Evolutionary conservation across 2,329 filamentous ascomycete genomes (phyloP).

Genomic region (Alternaria brassicicola): DNA sequence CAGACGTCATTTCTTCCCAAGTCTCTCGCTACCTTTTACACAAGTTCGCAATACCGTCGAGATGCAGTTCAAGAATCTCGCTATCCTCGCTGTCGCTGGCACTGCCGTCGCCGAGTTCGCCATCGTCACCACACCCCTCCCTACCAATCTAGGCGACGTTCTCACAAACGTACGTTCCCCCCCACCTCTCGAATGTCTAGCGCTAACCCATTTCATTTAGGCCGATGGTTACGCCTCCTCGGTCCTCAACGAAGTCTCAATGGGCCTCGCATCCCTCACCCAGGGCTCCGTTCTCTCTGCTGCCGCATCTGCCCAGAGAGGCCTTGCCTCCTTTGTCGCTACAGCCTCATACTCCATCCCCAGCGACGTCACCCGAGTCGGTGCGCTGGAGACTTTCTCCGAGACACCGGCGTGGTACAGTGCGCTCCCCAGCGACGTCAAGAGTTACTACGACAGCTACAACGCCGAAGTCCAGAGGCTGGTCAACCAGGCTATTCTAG

Average conservation of each 20-base stretch:
- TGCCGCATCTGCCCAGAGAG: conserved; percentile 24
- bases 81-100: conserved; percentile 25
- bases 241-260: conserved; percentile 18
- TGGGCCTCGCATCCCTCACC: conserved; percentile 21
- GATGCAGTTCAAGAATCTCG: conserved; percentile 29
- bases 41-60: background rate
- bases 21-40: background rate
- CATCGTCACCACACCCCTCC: conserved; percentile 24
- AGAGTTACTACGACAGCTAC: conserved; percentile 31
- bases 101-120: conserved; percentile 30
- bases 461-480: conserved; percentile 25
- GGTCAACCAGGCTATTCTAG: conserved; percentile 20
- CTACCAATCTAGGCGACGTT: conserved; percentile 18
- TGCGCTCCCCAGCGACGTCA: conserved; percentile 32
- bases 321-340: conserved; percentile 28
- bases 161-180: conserved; percentile 23
- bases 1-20: background rate
- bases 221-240: conserved; percentile 22
- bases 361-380: conserved; percentile 20
- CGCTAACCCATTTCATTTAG: conserved; percentile 1
- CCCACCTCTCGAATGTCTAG: background rate
- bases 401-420: conserved; percentile 29
- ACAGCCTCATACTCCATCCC: conserved; percentile 29
- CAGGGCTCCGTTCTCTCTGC: conserved; percentile 16
- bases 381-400: conserved; percentile 22